These are phyloP conservation scores for Diaporthe sp. DNA, from an alignment of 2,329 filamentous ascomycete species.

Conservation along the genomic window DNA sequence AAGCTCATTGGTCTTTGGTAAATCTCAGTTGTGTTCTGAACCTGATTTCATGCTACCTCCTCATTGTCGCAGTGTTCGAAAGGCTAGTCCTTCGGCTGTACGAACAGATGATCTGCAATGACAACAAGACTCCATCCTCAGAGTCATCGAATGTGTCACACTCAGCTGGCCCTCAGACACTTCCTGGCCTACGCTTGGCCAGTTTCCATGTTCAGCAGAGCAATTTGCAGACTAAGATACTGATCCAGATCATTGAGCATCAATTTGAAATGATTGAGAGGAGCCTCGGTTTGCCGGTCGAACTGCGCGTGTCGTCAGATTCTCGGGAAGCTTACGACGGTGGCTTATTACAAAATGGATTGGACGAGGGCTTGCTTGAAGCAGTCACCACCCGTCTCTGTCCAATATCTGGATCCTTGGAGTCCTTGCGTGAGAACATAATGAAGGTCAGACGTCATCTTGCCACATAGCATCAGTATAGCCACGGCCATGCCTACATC, in stretches of 20 bases:
- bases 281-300: neutral
- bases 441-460: neutral
- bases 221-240: neutral
- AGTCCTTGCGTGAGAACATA: neutral
- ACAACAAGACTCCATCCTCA: neutral
- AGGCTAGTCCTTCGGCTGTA: neutral
- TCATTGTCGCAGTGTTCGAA: neutral
- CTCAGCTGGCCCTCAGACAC: neutral
- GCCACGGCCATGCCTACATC: too few relatives aligned
- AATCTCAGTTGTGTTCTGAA: conserved; percentile 6
- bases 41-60: neutral
- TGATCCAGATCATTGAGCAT: conserved; percentile 9
- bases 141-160: neutral
- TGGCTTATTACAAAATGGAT: neutral
- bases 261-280: conserved; percentile 14
- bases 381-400: neutral
- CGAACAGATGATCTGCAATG: neutral
- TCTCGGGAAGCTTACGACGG: neutral
- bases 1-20: neutral
- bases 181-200: neutral
- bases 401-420: neutral
- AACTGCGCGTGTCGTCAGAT: neutral
- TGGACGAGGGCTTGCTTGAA: neutral
- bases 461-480: neutral
- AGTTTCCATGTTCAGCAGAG: neutral